phyloP scores from a whole-genome alignment of 306 rosid species.

The Astragalus glycyphyllos region DNA sequence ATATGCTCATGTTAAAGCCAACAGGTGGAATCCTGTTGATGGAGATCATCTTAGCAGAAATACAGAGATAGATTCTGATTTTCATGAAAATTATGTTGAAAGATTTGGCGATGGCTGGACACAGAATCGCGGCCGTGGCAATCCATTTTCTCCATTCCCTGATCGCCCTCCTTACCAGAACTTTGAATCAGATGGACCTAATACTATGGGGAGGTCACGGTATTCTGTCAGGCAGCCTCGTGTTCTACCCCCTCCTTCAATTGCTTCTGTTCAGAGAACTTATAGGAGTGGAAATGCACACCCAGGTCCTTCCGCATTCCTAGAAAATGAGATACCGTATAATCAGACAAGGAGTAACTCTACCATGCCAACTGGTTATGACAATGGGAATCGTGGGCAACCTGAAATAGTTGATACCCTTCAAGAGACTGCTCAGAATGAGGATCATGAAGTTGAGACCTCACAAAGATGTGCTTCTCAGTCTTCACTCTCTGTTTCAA shows the following conservation, averaged over 20 bases:
- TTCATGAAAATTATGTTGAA: constrained; percentile 67
- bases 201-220: constrained; percentile 77
- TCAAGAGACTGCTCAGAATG: constrained; percentile 58
- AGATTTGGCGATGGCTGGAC: constrained; percentile 84
- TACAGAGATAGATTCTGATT: constrained; percentile 69
- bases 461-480: constrained; percentile 85
- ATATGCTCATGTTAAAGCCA: constrained; percentile 61
- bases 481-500: constrained; percentile 95
- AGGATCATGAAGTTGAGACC: constrained; percentile 55
- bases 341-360: constrained; percentile 60
- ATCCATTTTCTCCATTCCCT: constrained; percentile 64
- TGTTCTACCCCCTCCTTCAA: constrained; percentile 89
- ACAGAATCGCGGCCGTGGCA: constrained; percentile 57
- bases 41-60: constrained; percentile 69
- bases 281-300: constrained; percentile 60
- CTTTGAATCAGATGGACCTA: constrained; percentile 77
- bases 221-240: constrained; percentile 89
- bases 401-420: constrained; percentile 56
- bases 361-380: constrained; percentile 56
- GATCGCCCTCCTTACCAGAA: constrained; percentile 61
- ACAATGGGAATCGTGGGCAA: constrained; percentile 51
- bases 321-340: constrained; percentile 66
- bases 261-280: constrained; percentile 65
- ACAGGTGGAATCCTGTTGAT: constrained; percentile 77
- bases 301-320: constrained; percentile 62